Percentiles rank a stretch among this genome's conserved stretches.
Evolutionary conservation across 768 basidiomycete genomes (phyloP).

Genomic region (Lentinula sp.): DNA sequence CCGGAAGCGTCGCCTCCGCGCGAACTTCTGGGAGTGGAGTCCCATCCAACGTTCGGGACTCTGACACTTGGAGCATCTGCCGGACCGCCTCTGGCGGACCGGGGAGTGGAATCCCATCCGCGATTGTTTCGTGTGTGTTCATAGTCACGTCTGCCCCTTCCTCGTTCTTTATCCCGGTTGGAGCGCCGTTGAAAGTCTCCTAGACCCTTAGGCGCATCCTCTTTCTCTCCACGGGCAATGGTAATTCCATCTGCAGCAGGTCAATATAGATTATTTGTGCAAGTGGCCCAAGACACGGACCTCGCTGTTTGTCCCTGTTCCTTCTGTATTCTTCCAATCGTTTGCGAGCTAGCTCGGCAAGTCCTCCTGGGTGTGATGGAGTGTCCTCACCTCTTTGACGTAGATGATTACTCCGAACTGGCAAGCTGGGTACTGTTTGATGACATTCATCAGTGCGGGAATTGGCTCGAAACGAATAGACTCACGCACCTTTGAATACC

Average conservation of each 20-base stretch:
- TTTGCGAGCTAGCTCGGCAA: conserved; percentile 69
- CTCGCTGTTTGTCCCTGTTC: conserved; percentile 63
- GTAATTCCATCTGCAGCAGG: conserved; percentile 59
- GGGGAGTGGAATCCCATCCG: conserved; percentile 60
- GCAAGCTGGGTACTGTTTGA: conserved; percentile 69
- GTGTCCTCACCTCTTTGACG: conserved; percentile 85
- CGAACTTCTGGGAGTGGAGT: conserved; percentile 74
- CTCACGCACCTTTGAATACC: conserved; percentile 76
- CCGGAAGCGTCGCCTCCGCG: conserved; percentile 51
- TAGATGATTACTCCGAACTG: conserved; percentile 44
- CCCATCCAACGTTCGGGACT: conserved; percentile 91
- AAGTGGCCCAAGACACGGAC: conserved; percentile 24
- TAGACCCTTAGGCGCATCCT: conserved; percentile 67
- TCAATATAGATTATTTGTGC: conserved; percentile 1
- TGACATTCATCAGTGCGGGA: background rate
- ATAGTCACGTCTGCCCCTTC: conserved; percentile 38
- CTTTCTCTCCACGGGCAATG: conserved; percentile 48
- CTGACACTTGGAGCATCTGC: conserved; percentile 78
- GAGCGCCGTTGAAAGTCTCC: conserved; percentile 92
- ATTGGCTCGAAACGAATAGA: background rate
- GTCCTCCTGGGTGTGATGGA: conserved; percentile 86
- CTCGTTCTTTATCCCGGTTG: conserved; percentile 63
- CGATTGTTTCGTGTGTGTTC: conserved; percentile 14
- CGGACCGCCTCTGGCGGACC: conserved; percentile 42
- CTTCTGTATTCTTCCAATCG: conserved; percentile 74